Percentiles rank a stretch among this genome's conserved stretches.
phyloP scores from a whole-genome alignment of 106 monocot genomes.

The Phalaenopsis aphrodite region DNA sequence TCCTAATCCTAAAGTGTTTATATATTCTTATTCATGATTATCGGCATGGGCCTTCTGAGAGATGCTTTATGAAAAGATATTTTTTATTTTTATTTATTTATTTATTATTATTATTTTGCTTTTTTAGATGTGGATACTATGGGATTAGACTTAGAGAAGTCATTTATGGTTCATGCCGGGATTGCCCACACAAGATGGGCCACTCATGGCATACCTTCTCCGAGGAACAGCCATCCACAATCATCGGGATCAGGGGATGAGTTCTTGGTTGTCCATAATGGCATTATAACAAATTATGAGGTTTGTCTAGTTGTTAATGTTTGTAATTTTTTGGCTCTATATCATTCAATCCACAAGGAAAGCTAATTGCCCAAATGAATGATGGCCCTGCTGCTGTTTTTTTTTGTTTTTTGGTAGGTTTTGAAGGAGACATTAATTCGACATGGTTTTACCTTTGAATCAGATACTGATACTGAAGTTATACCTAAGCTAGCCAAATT shows the following conservation, averaged over 20 bases:
- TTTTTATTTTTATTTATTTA: background rate
- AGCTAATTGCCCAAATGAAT: too few species aligned
- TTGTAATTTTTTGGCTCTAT: background rate
- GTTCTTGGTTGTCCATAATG: constrained; percentile 97
- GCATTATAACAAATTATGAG: constrained; percentile 99
- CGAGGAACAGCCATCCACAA: constrained; percentile 96
- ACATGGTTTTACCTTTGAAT: constrained; percentile 91
- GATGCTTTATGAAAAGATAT: background rate
- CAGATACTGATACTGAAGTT: constrained; percentile 98
- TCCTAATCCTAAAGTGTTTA: background rate
- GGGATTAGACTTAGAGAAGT: constrained; percentile 59
- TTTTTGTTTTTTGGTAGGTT: constrained; percentile 32
- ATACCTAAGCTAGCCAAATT: constrained; percentile 98
- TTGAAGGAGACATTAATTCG: constrained; percentile 86
- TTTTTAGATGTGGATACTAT: constrained; percentile 60
- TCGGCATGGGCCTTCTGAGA: background rate
- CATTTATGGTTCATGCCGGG: constrained; percentile 79
- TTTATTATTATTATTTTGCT: background rate
- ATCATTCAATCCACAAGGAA: background rate
- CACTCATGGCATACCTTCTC: constrained; percentile 93
- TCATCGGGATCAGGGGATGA: constrained; percentile 71
- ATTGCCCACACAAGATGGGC: constrained; percentile 99
- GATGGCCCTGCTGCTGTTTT: background rate
- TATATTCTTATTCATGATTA: background rate
- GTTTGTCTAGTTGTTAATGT: constrained; percentile 22